Evolutionary conservation across 306 rosid species (phyloP).

Genomic region (Benincasa hispida): DNA sequence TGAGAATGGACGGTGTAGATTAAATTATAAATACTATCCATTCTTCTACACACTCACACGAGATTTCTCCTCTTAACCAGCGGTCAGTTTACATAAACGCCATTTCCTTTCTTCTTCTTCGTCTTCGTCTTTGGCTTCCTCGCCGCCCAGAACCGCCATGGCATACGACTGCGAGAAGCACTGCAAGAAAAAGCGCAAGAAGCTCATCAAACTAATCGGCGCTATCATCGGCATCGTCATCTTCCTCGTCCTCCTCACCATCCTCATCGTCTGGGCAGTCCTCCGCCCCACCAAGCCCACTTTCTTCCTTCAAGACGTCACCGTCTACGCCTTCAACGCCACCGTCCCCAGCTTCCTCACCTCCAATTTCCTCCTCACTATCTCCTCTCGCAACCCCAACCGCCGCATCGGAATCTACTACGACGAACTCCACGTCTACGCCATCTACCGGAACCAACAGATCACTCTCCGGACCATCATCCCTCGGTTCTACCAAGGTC

Average conservation of each 20-base stretch:
- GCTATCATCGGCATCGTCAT: slow-evolving; percentile 30
- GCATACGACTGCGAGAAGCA: slow-evolving; percentile 36
- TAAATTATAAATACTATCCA: neutral
- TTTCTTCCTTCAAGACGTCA: slow-evolving; percentile 72
- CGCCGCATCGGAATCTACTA: slow-evolving; percentile 74
- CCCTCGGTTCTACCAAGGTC: slow-evolving; percentile 75
- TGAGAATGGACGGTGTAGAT: neutral
- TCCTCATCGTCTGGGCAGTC: slow-evolving; percentile 64
- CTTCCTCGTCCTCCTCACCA: slow-evolving; percentile 36
- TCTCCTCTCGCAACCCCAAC: slow-evolving; percentile 71
- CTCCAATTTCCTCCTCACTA: slow-evolving; percentile 58
- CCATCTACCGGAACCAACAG: slow-evolving; percentile 55
- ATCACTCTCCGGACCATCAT: slow-evolving; percentile 52
- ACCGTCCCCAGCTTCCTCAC: slow-evolving; percentile 52
- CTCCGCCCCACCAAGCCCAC: slow-evolving; percentile 66
- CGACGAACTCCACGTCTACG: slow-evolving; percentile 61
- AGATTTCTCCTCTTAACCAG: neutral
- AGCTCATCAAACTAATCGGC: neutral
- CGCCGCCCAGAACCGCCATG: slow-evolving; percentile 18
- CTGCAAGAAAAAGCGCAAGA: slow-evolving; percentile 25
- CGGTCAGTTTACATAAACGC: neutral
- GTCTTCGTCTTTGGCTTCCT: neutral
- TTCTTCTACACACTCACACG: neutral
- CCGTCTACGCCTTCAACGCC: slow-evolving; percentile 81
- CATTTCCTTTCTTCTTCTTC: neutral